Base-by-base conservation (phyloP, 805 yeast genomes). In the Ogataea pilisensis region DNA sequence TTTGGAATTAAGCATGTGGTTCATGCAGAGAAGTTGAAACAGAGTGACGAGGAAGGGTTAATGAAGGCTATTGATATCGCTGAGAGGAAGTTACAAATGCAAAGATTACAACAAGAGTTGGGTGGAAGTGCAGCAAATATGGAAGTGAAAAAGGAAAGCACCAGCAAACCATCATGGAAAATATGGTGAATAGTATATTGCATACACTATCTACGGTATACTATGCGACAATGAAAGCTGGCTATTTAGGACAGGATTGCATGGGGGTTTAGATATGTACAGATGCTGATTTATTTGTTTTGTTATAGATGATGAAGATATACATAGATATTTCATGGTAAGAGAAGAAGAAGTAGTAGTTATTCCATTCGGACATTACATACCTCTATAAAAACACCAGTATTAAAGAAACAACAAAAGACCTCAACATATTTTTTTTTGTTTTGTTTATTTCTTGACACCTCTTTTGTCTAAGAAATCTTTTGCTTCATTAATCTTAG, bases 401-500 rank as follows among this genome's bases (percentile, higher is more conserved):
- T n/a, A n/a, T n/a, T n/a, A n/a, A n/a, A n/a, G n/a, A n/a, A n/a
- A n/a, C n/a, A n/a, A n/a, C n/a, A n/a, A n/a, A n/a, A n/a, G n/a
- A n/a, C n/a, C n/a, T n/a, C n/a, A n/a, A n/a, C n/a, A n/a, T n/a
- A n/a, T n/a, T n/a, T n/a, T n/a, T n/a, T n/a, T n/a, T n/a, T n/a
- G n/a, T n/a, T n/a, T n/a, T n/a, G n/a, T n/a, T 34, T 45, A 63
- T 58, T 61, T 63, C 39, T 51, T 53, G 28, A 75, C 73, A 29
- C 80, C 81, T 57, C 81, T 75, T 61, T 82, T 81, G 43, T 79
- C 82, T 59, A 86, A 67, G 53, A 84, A 76, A 54, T 87, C 95
- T 57, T 83, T 82, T 21, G 97, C 96, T 66, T 90, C 96, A 61
- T 90, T 90, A 46, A 90, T 83, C 69, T 90, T 90, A 43, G 90